Evolutionary conservation across 345 rosid genomes (phyloP), one percentile per base, ranked within the genome.

Genomic region (Melaleuca quinquenervia): DNA sequence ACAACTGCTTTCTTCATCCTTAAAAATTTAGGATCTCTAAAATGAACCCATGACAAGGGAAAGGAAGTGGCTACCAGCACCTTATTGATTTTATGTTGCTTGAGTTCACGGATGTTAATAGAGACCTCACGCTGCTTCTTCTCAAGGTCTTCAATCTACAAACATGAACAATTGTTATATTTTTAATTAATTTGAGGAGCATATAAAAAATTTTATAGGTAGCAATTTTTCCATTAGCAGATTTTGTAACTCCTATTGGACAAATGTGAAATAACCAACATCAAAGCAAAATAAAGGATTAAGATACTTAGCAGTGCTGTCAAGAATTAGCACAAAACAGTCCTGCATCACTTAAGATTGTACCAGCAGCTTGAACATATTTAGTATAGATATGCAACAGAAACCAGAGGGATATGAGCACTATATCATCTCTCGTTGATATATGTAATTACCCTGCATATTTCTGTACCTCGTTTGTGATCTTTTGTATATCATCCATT

Each of bases 1-100:
- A 20, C 48, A 82, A 52, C n/a, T 82, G 24, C 84, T 52, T 36
- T 36, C 80, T 36, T 70, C 58, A 32, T 82, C 45, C 48, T 48
- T 45, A 58, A 58, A 84, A 29, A 49, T 18, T 84, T 84, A 82
- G 55, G 58, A 52, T 84, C 32, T 36, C 14, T 13, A 60, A 84
- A 27, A 58, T 62, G 29, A 51, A 70, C 7, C 48, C 36, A 70
- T 18, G 80, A 1, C 48, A 41, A 20, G 32, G 82, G 52, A 76
- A 85, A 76, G n/a, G 86, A 86, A 85, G 50, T 83, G 86, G 83
- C 82, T 87, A 74, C 74, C 87, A 87, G 8, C 53, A 97, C 99
- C 98, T 94, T 97, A 90, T 96, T 94, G 45, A 92, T 91, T 87
- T 94, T 92, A 89, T 94, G 92, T 82, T 85, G 90, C 87, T 50